Conservation (phyloP, 352 stramenopile species). For the Globisporangium megalacanthum region DNA sequence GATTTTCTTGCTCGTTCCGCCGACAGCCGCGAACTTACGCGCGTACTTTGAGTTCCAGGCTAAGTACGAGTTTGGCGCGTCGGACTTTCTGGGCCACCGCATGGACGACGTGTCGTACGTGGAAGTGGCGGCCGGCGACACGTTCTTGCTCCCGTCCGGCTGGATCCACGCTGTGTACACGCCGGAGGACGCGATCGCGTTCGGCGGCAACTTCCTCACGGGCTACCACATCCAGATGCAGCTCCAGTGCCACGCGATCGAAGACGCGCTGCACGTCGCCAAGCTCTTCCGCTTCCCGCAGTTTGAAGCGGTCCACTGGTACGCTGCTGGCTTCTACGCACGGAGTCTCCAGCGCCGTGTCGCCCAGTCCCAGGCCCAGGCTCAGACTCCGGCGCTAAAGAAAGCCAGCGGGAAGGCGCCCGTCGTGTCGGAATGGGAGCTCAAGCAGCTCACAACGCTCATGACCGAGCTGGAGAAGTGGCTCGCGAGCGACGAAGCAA, state of each 20-base stretch:
- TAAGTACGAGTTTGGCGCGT: slow-evolving; percentile 16
- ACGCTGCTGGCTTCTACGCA: slow-evolving; percentile 27
- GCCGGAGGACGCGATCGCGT: slow-evolving; percentile 35
- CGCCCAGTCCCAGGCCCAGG: too few relatives aligned
- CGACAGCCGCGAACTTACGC: slow-evolving; percentile 26
- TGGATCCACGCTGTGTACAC: slow-evolving; percentile 47
- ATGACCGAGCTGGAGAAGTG: slow-evolving; percentile 17
- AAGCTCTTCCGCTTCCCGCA: slow-evolving; percentile 29
- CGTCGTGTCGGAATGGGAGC: slow-evolving; percentile 21
- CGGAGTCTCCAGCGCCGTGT: slow-evolving; percentile 11
- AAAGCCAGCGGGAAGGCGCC: too few relatives aligned
- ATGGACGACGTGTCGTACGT: slow-evolving; percentile 25
- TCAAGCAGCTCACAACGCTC: slow-evolving; percentile 15
- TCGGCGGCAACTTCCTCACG: slow-evolving; percentile 37
- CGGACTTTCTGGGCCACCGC: slow-evolving; percentile 20
- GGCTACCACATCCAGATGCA: slow-evolving; percentile 34
- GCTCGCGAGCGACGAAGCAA: slow-evolving; percentile 12
- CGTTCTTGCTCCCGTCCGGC: slow-evolving; percentile 36
- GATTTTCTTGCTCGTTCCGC: slow-evolving; percentile 37
- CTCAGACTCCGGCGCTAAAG: too few relatives aligned
- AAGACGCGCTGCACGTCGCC: slow-evolving; percentile 21
- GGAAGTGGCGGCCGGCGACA: slow-evolving; percentile 29
- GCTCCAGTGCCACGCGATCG: slow-evolving; percentile 25
- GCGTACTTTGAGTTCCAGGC: slow-evolving; percentile 24
- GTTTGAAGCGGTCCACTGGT: slow-evolving; percentile 32